phyloP scores from a whole-genome alignment of 129 eudicot species.

The Tanacetum coccineum region DNA sequence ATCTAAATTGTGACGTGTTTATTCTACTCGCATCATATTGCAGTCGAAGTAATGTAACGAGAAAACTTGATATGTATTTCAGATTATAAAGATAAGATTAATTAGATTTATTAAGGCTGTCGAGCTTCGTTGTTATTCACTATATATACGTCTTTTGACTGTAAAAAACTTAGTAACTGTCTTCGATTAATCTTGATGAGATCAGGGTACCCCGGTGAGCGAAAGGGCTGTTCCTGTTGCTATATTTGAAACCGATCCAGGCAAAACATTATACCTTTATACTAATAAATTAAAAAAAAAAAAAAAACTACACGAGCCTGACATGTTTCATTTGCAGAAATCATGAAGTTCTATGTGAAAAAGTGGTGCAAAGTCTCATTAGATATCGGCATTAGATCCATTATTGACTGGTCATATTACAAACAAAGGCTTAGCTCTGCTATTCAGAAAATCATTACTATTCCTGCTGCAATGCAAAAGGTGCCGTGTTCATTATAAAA shows the following conservation, averaged over 20 bases:
- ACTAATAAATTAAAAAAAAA: background rate
- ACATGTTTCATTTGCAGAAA: conserved; percentile 50
- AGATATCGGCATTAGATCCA: conserved; percentile 86
- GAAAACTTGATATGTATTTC: no score
- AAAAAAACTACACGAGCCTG: conserved; percentile 17
- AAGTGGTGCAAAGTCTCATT: conserved; percentile 98
- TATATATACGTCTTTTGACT: no score
- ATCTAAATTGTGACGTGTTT: background rate
- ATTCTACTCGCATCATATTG: background rate
- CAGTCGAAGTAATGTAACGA: background rate
- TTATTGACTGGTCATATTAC: conserved; percentile 97
- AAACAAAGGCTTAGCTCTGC: conserved; percentile 97
- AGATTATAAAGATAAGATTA: no score
- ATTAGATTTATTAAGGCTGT: background rate
- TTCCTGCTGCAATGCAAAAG: conserved; percentile 99
- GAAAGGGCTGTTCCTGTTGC: conserved; percentile 99
- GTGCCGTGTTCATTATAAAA: conserved; percentile 30
- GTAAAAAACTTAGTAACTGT: no score
- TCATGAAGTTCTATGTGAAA: conserved; percentile 75
- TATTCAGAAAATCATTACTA: conserved; percentile 87
- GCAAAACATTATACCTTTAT: conserved; percentile 34
- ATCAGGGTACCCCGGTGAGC: conserved; percentile 94
- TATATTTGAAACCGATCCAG: conserved; percentile 87
- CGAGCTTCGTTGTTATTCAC: no score
- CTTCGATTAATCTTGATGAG: conserved; percentile 21